Conservation (phyloP, 73 alveolate species). For the Breviolum minutum region DNA sequence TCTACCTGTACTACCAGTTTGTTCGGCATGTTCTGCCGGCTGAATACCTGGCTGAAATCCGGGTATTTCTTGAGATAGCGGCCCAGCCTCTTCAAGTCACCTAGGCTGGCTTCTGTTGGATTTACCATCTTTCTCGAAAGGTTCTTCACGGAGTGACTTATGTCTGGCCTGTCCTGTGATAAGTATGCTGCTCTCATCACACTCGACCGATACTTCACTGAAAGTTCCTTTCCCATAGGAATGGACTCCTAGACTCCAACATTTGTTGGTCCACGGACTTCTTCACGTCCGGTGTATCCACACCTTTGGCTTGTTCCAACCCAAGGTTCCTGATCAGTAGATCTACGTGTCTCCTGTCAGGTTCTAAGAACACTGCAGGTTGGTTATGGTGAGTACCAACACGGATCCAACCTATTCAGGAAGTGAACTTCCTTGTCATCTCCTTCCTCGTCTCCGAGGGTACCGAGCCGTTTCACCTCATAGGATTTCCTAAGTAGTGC, state of each 20-base stretch:
- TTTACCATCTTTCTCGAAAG: neutral
- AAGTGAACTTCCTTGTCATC: neutral
- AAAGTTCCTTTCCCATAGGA: neutral
- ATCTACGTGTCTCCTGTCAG: neutral
- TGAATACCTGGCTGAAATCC: neutral
- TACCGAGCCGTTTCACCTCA: slow-evolving; percentile 11
- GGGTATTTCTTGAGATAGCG: neutral
- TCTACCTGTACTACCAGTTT: neutral
- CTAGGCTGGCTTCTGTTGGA: neutral
- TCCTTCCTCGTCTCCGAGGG: neutral
- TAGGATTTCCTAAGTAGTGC: neutral
- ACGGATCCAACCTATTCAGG: neutral
- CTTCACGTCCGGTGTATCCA: neutral
- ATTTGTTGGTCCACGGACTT: neutral
- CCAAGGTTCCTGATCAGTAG: neutral
- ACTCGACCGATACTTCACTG: neutral
- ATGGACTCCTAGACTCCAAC: neutral
- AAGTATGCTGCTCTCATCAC: neutral
- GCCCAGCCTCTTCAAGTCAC: neutral
- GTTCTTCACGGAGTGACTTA: too few species aligned
- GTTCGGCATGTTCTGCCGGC: neutral
- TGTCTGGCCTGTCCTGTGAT: neutral
- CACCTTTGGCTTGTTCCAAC: neutral
- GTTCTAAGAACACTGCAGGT: neutral
- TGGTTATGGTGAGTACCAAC: neutral